Conservation (phyloP, 2,329 filamentous ascomycete genomes). For the Pseudopyrenochaeta lycopersici region DNA sequence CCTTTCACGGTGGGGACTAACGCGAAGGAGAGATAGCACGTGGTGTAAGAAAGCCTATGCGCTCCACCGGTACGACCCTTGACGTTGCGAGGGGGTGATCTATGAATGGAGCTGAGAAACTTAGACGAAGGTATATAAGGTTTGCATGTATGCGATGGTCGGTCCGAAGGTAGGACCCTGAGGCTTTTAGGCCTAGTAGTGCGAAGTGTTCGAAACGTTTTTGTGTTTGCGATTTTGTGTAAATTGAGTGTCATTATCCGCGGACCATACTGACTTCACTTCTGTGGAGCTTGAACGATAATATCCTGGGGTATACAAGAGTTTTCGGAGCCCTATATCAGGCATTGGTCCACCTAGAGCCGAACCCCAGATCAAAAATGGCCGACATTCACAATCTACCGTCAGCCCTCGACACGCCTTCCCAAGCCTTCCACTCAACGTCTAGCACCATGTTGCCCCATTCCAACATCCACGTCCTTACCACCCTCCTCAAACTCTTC, state of each 20-base stretch:
- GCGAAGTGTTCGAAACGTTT: too few species aligned
- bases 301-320: background rate
- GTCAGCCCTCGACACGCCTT: background rate
- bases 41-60: background rate
- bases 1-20: background rate
- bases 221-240: too few species aligned
- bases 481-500: conserved; percentile 28
- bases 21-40: background rate
- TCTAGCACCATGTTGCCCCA: conserved; percentile 10
- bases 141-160: background rate
- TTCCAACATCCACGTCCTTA: conserved; percentile 21
- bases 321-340: background rate
- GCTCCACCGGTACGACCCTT: background rate
- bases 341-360: background rate
- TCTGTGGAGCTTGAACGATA: too few species aligned
- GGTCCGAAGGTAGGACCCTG: too few species aligned
- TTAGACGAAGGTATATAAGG: background rate
- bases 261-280: too few species aligned
- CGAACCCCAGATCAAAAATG: background rate
- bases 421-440: background rate
- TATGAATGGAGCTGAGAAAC: background rate
- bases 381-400: background rate
- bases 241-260: too few species aligned
- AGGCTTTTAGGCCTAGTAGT: too few species aligned
- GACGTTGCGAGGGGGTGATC: background rate